These are phyloP conservation scores for Eutypa lata DNA, from an alignment of 2,329 filamentous ascomycete species.

Conservation along the genomic window DNA sequence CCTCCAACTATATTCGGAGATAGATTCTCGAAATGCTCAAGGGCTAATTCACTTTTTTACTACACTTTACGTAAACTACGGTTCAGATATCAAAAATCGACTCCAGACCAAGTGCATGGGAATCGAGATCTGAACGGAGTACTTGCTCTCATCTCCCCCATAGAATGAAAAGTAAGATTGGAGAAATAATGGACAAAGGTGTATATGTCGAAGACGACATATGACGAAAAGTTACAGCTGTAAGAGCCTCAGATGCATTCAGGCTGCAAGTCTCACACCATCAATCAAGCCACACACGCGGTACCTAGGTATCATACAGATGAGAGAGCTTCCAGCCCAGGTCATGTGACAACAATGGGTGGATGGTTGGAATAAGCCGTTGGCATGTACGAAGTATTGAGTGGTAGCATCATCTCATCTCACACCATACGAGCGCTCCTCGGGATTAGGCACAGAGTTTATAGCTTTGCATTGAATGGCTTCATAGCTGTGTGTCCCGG, in stretches of 20 bases:
- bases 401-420: no score
- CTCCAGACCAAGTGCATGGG: no score
- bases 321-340: conserved; percentile 12
- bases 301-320: conserved; percentile 8
- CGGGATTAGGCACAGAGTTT: no score
- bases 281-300: conserved; percentile 4
- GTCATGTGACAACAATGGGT: conserved; percentile 18
- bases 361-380: background rate
- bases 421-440: no score
- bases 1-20: background rate
- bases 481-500: background rate
- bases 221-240: conserved; percentile 13
- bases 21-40: no score
- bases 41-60: background rate
- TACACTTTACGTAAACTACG: background rate
- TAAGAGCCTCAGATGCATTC: conserved; percentile 17
- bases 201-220: conserved; percentile 7
- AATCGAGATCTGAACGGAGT: background rate
- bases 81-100: background rate
- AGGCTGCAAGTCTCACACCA: conserved; percentile 16
- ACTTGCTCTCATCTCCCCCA: background rate
- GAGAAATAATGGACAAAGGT: background rate
- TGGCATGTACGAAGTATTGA: no score
- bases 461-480: no score
- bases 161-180: background rate